Conservation (phyloP, 108 stramenopile species). For the Nitzschia palea region DNA sequence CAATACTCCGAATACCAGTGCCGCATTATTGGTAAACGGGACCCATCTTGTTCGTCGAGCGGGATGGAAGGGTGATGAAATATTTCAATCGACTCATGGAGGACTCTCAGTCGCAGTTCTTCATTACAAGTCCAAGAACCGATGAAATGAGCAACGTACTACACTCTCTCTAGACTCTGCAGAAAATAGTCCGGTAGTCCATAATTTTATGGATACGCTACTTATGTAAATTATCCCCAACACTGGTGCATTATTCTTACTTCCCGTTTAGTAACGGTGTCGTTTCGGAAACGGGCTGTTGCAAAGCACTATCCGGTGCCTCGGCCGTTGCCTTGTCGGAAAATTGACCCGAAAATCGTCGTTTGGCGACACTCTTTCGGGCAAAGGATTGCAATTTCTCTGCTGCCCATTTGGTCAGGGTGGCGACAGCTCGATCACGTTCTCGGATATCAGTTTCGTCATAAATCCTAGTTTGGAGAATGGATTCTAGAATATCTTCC, state of each 20-base stretch:
- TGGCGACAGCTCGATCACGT: conserved; percentile 43
- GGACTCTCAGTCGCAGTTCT: conserved; percentile 10
- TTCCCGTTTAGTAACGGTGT: neutral
- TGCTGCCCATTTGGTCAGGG: conserved; percentile 58
- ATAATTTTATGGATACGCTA: too few species aligned
- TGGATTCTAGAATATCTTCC: conserved; percentile 57
- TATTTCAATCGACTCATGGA: conserved; percentile 15
- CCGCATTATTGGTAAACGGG: conserved; percentile 2
- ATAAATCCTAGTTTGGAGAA: conserved; percentile 57
- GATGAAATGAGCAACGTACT: too few species aligned
- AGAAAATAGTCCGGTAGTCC: too few species aligned
- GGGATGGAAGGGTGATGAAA: conserved; percentile 10
- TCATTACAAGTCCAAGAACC: neutral
- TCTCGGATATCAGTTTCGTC: conserved; percentile 56
- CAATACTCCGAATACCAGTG: neutral
- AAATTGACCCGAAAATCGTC: conserved; percentile 1
- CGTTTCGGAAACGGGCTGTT: neutral
- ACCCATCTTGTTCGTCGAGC: neutral
- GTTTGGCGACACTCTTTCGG: conserved; percentile 3
- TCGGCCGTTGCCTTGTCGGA: conserved; percentile 34
- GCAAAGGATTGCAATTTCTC: conserved; percentile 12
- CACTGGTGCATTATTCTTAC: too few species aligned
- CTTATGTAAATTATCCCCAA: too few species aligned
- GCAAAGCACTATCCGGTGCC: neutral
- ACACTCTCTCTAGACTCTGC: too few species aligned